Evolutionary conservation across 768 basidiomycete genomes (phyloP).

Genomic region (Tricholoma saponaceum): DNA sequence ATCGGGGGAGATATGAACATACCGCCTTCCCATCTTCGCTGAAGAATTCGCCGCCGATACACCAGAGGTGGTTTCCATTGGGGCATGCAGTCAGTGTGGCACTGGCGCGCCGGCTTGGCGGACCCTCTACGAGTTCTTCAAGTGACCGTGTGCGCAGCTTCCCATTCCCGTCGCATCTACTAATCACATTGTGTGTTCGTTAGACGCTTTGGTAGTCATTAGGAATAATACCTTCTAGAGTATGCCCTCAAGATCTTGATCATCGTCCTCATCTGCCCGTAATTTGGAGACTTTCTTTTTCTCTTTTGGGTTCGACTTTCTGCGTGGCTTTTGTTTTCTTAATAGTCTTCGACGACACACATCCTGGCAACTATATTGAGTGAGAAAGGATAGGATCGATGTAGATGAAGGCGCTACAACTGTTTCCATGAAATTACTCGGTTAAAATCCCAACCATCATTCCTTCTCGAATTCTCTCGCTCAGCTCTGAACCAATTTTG

Average conservation of each 20-base stretch:
- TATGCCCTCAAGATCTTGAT: constrained; percentile 80
- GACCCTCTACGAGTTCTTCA: constrained; percentile 79
- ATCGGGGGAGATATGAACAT: constrained; percentile 12
- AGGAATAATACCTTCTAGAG: constrained; percentile 63
- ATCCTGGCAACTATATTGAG: no score
- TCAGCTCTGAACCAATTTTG: no score
- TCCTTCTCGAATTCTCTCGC: no score
- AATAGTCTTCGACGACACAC: constrained; percentile 50
- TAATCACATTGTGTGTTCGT: constrained; percentile 16
- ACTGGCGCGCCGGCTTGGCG: constrained; percentile 79
- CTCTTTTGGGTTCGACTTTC: constrained; percentile 66
- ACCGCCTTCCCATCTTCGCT: constrained; percentile 82
- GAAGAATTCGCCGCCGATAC: constrained; percentile 84
- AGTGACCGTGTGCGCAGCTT: constrained; percentile 77
- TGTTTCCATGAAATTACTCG: no score
- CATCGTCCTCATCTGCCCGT: constrained; percentile 57
- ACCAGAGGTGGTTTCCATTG: constrained; percentile 77
- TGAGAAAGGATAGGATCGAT: no score
- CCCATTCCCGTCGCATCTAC: constrained; percentile 84
- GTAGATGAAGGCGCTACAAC: no score
- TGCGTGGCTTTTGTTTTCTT: constrained; percentile 66
- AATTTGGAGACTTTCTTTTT: constrained; percentile 54
- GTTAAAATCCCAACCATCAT: no score
- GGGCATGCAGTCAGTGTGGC: constrained; percentile 81
- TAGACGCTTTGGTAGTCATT: constrained; percentile 2